These are phyloP conservation scores for Nephelium lappaceum DNA, from an alignment of 345 rosid genomes.

Conservation along the genomic window DNA sequence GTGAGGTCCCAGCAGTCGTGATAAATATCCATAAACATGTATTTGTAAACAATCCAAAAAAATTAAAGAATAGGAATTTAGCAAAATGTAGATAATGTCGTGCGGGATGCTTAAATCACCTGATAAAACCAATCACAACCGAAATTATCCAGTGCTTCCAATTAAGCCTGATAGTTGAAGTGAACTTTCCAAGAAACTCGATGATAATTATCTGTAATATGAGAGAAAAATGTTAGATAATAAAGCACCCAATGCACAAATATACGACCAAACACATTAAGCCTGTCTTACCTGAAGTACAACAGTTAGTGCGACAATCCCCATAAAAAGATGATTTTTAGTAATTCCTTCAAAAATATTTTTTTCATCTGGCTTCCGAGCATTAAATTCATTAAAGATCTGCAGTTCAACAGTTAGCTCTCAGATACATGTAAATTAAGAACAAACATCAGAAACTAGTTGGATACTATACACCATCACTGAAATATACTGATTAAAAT, in stretches of 20 bases:
- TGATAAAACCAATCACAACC: constrained; percentile 60
- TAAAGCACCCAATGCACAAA: neutral
- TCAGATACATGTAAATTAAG: neutral
- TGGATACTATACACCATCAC: neutral
- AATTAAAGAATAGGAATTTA: too few relatives aligned
- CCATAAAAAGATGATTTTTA: constrained; percentile 76
- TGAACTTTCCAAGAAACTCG: constrained; percentile 84
- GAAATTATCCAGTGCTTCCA: constrained; percentile 82
- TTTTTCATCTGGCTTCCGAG: constrained; percentile 88
- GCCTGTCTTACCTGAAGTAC: constrained; percentile 69
- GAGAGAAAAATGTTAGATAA: constrained; percentile 2
- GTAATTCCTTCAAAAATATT: constrained; percentile 76
- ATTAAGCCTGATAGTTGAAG: constrained; percentile 70
- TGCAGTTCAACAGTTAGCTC: constrained; percentile 47
- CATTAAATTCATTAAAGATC: constrained; percentile 93
- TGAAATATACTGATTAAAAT: neutral
- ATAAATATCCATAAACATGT: constrained; percentile 52
- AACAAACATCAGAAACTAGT: neutral
- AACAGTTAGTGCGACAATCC: constrained; percentile 68
- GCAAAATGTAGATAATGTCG: neutral
- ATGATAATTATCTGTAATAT: constrained; percentile 61
- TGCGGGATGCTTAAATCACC: constrained; percentile 32
- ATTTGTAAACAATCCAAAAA: too few relatives aligned
- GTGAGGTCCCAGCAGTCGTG: constrained; percentile 61
- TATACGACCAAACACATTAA: neutral